phyloP scores from a whole-genome alignment of 768 basidiomycete genomes.

The Trametes elegans region DNA sequence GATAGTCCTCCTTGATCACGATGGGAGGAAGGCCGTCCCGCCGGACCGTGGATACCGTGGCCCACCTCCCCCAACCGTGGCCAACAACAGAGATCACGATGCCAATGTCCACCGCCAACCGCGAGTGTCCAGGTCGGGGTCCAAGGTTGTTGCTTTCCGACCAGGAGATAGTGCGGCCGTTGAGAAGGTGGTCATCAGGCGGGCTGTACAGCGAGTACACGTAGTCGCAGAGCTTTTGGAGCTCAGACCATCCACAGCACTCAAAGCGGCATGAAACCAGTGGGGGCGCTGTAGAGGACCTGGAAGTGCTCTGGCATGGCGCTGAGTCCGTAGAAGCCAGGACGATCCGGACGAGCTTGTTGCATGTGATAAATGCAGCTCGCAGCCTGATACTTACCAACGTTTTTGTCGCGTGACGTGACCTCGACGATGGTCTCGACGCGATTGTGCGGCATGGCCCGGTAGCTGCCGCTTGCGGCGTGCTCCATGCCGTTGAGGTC shows the following conservation, averaged over 20 bases:
- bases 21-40: background rate
- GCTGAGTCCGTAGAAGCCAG: background rate
- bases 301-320: background rate
- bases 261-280: background rate
- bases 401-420: background rate
- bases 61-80: background rate
- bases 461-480: background rate
- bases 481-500: background rate
- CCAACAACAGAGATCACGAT: background rate
- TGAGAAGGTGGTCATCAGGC: background rate
- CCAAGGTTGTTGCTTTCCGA: background rate
- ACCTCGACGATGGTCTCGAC: background rate
- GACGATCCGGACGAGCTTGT: slow-evolving; percentile 8
- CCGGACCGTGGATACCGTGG: background rate
- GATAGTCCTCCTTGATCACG: background rate
- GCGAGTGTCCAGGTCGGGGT: background rate
- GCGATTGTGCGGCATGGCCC: background rate
- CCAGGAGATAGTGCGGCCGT: background rate
- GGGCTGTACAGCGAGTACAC: slow-evolving; percentile 6
- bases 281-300: slow-evolving; percentile 1
- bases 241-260: background rate
- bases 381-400: background rate
- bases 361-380: background rate
- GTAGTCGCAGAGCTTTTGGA: background rate
- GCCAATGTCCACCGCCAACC: background rate